phyloP scores from a whole-genome alignment of 306 rosid genomes.

The Sicyos edulis region DNA sequence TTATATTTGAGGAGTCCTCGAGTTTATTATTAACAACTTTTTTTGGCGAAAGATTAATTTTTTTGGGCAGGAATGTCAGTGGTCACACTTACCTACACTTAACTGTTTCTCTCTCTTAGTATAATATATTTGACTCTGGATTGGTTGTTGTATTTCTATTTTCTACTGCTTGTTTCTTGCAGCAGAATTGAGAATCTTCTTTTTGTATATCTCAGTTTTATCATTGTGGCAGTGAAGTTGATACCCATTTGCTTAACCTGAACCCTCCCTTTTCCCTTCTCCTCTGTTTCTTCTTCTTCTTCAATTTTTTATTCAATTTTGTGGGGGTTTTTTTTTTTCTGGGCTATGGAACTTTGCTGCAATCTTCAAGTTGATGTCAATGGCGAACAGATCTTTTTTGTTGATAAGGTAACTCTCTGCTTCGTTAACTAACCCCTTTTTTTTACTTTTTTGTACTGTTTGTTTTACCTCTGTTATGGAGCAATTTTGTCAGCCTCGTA shows the following conservation, averaged over 20 bases:
- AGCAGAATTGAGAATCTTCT: constrained; percentile 35
- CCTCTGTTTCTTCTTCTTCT: constrained; percentile 59
- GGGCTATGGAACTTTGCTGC: constrained; percentile 54
- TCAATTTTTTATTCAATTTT: too few relatives aligned
- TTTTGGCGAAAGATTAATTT: neutral
- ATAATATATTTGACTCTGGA: constrained; percentile 33
- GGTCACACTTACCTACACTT: constrained; percentile 16
- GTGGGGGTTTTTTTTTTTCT: constrained; percentile 15
- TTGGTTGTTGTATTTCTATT: constrained; percentile 39
- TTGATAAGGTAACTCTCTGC: constrained; percentile 55
- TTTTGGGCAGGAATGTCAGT: constrained; percentile 22
- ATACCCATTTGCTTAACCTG: constrained; percentile 27
- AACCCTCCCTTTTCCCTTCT: constrained; percentile 28
- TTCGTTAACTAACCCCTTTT: neutral
- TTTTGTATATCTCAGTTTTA: constrained; percentile 36
- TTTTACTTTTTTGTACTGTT: neutral
- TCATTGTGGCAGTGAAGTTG: constrained; percentile 38
- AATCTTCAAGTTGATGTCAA: constrained; percentile 91
- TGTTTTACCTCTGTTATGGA: neutral
- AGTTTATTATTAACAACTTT: neutral
- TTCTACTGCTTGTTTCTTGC: constrained; percentile 38
- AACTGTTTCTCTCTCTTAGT: constrained; percentile 20
- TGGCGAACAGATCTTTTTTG: constrained; percentile 80
- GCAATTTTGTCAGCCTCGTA: neutral
- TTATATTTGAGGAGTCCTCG: neutral